Percentiles rank a stretch among this genome's conserved stretches.
These are phyloP conservation scores for Starmerella bombi DNA, from an alignment of 805 yeast species.

Conservation along the genomic window DNA sequence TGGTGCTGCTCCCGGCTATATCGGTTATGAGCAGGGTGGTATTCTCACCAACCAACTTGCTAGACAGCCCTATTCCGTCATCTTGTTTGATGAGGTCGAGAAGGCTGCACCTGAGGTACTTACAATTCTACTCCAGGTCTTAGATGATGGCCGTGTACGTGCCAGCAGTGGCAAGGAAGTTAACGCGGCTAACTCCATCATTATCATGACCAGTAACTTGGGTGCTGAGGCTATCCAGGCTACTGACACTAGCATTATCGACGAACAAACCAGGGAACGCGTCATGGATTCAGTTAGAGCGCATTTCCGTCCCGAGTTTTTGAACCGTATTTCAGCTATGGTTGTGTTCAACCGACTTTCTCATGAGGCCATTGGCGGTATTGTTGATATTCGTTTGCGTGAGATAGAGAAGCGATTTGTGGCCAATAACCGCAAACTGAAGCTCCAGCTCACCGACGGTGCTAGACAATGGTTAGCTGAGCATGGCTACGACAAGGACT, in stretches of 20 bases:
- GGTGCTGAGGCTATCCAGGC: constrained; percentile 84
- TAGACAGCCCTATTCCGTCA: constrained; percentile 90
- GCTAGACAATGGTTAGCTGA: constrained; percentile 74
- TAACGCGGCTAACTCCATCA: constrained; percentile 81
- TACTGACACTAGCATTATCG: constrained; percentile 44
- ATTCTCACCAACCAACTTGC: constrained; percentile 82
- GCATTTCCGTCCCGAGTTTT: constrained; percentile 94
- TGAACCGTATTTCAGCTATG: constrained; percentile 88
- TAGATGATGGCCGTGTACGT: constrained; percentile 94
- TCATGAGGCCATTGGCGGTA: constrained; percentile 80
- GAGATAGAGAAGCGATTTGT: constrained; percentile 82
- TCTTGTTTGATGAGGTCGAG: constrained; percentile 92
- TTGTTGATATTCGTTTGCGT: constrained; percentile 67
- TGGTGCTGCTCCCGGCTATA: constrained; percentile 96
- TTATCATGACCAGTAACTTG: constrained; percentile 93
- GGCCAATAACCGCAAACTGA: constrained; percentile 65
- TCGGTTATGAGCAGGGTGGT: constrained; percentile 97
- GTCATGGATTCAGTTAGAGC: constrained; percentile 75
- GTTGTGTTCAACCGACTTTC: constrained; percentile 88
- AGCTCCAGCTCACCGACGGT: constrained; percentile 54
- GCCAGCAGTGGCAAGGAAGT: constrained; percentile 88
- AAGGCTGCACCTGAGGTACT: constrained; percentile 97
- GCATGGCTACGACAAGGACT: constrained; percentile 79
- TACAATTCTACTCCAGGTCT: constrained; percentile 77
- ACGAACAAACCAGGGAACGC: constrained; percentile 51